Evolutionary conservation across 192 early-diverging fungal genomes (phyloP), one percentile per base, ranked within the genome.

Genomic region (Coemansia aciculifera): DNA sequence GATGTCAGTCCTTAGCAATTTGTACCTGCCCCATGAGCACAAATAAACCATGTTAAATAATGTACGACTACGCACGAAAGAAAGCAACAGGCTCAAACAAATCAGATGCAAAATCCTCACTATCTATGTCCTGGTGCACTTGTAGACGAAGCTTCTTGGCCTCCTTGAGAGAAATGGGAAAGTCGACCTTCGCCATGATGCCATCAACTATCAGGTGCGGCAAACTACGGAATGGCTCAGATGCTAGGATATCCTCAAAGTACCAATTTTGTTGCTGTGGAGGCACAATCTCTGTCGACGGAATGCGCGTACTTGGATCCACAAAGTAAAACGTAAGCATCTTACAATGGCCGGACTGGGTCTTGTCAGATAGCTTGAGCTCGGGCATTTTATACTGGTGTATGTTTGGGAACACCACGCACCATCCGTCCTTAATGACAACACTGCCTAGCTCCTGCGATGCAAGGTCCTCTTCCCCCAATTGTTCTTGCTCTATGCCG

Each of bases 301-400:
- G 15, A 34, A 86, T 75, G 7, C 52, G 63, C 0, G 44, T 46
- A 1, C 65, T 46, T 0, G 90, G 90, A 44, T 91, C 68, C 0
- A 91, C 73, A n/a, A 91, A 65, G 74, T 89, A 88, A 54, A 90
- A 89, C 13, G 63, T 68, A 0, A 91, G 75, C 49, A 89, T 87
- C 60, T 86, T 85, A 62, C 85, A 79, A 38, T 81, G 71, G 2
- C 90, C 90, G 0, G 81, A 77, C 23, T 78, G 77, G 24, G 77
- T 71, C 48, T 60, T 65, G 59, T 89, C 85, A 7, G 21, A 62
- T 5, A 90, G 73, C 13, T 57, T 59, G 59, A 91, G 88, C 0
- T 78, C 73, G 7, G 78, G 76, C 1, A 89, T 80, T 11, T 75
- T 39, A 66, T 90, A 88, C 67, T 90, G 90, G 46, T 76, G 79